Conservation (phyloP, 164 flowering plant genomes). For the Umbilicus rupestris region DNA sequence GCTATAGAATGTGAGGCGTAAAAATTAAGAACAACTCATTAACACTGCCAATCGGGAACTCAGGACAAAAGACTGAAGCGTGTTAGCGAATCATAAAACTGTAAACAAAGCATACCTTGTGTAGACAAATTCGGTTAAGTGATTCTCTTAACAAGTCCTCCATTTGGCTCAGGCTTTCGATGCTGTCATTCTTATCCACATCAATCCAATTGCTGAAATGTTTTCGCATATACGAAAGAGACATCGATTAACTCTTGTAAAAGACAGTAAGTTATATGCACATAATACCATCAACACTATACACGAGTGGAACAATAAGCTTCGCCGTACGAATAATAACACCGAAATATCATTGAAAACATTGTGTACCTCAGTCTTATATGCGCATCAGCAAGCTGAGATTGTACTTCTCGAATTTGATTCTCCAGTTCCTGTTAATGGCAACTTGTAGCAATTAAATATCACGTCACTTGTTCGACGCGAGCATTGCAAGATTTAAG, state of each 20-base stretch:
- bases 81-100: neutral
- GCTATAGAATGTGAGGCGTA: too few relatives aligned
- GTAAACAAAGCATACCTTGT: slow-evolving; percentile 29
- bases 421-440: slow-evolving; percentile 47
- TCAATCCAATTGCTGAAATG: slow-evolving; percentile 44
- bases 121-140: slow-evolving; percentile 25
- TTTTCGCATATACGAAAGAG: neutral
- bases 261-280: too few relatives aligned
- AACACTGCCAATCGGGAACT: too few relatives aligned
- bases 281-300: too few relatives aligned
- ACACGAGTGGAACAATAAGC: too few relatives aligned
- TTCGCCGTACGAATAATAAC: neutral
- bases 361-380: slow-evolving; percentile 47
- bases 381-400: slow-evolving; percentile 50
- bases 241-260: neutral
- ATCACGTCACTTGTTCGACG: neutral
- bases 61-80: neutral
- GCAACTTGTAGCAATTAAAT: neutral
- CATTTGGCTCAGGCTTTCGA: slow-evolving; percentile 42
- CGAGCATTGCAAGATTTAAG: neutral
- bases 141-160: slow-evolving; percentile 42
- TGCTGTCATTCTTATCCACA: slow-evolving; percentile 35
- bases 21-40: too few relatives aligned
- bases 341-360: neutral
- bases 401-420: slow-evolving; percentile 45